Conservation (phyloP, 768 basidiomycete genomes). For the Psilocybe subaeruginosa region DNA sequence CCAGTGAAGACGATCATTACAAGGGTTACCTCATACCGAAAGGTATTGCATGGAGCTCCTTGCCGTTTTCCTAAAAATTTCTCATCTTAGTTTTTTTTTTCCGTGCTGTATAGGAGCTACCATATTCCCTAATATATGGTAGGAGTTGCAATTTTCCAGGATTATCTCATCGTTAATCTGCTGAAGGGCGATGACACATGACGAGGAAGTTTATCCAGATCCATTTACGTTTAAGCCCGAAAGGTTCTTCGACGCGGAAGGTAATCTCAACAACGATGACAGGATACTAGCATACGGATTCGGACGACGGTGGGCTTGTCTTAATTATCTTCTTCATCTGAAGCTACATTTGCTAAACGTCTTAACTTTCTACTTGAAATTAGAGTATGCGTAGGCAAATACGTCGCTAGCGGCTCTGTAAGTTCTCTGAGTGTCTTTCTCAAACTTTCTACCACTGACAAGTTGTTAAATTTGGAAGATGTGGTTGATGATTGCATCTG, state of each 20-base stretch:
- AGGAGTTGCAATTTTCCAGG: background rate
- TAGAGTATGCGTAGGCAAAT: slow-evolving; percentile 16
- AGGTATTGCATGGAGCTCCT: slow-evolving; percentile 10
- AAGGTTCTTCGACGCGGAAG: slow-evolving; percentile 23
- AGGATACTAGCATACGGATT: slow-evolving; percentile 19
- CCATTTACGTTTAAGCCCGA: slow-evolving; percentile 31
- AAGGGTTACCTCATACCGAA: slow-evolving; percentile 31
- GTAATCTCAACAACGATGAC: slow-evolving; percentile 15
- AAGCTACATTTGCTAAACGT: background rate
- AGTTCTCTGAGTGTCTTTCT: background rate
- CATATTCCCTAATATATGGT: slow-evolving; percentile 24
- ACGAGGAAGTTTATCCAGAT: slow-evolving; percentile 26
- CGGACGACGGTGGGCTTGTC: slow-evolving; percentile 22
- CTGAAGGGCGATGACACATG: slow-evolving; percentile 27
- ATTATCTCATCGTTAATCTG: background rate
- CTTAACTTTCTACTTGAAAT: too few relatives aligned
- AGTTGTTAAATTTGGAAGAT: slow-evolving; percentile 1
- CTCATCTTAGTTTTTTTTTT: background rate
- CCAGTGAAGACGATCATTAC: slow-evolving; percentile 30
- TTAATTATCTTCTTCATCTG: background rate
- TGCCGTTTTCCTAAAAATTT: too few relatives aligned
- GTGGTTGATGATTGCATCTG: slow-evolving; percentile 19
- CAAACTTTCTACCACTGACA: background rate
- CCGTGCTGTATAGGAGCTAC: slow-evolving; percentile 8
- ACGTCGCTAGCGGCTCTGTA: slow-evolving; percentile 17